phyloP scores from a whole-genome alignment of 1,284 basidiomycete species.

The Amylostereum chailletii region DNA sequence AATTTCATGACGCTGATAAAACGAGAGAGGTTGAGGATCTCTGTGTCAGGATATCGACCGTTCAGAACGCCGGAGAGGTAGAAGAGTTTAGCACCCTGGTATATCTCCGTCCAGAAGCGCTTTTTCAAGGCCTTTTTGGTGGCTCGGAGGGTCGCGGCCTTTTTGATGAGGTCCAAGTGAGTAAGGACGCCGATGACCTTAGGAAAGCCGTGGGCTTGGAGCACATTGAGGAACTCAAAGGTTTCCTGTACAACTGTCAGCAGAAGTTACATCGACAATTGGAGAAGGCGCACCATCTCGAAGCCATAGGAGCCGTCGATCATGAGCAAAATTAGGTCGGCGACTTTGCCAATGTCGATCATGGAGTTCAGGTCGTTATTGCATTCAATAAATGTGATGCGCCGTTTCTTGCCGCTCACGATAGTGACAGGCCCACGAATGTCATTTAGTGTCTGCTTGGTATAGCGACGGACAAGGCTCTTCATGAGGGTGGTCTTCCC shows the following conservation, averaged over 20 bases:
- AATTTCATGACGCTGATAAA: conserved; percentile 99
- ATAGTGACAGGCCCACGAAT: conserved; percentile 94
- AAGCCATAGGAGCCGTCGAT: conserved; percentile 98
- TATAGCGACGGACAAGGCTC: conserved; percentile 86
- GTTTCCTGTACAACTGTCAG: conserved; percentile 64
- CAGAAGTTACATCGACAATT: background rate
- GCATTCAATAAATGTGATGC: conserved; percentile 95
- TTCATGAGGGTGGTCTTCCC: conserved; percentile 95
- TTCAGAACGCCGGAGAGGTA: conserved; percentile 98
- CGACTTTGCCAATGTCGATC: conserved; percentile 97
- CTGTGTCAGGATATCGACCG: conserved; percentile 94
- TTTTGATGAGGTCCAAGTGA: conserved; percentile 97
- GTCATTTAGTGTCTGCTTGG: conserved; percentile 90
- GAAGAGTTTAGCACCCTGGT: conserved; percentile 97
- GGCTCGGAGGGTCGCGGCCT: conserved; percentile 76
- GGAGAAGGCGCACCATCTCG: conserved; percentile 73
- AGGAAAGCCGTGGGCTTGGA: conserved; percentile 96
- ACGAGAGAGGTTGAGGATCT: conserved; percentile 91
- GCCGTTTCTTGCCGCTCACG: conserved; percentile 86
- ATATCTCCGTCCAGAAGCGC: conserved; percentile 99
- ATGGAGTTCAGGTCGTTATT: conserved; percentile 97
- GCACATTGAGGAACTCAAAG: conserved; percentile 96
- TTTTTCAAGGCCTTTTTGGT: conserved; percentile 97
- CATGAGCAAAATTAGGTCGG: conserved; percentile 94
- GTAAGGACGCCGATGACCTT: conserved; percentile 97